Evolutionary conservation across 306 rosid genomes (phyloP), one percentile per base, ranked within the genome.

Genomic region (Cicer chorassanicum): DNA sequence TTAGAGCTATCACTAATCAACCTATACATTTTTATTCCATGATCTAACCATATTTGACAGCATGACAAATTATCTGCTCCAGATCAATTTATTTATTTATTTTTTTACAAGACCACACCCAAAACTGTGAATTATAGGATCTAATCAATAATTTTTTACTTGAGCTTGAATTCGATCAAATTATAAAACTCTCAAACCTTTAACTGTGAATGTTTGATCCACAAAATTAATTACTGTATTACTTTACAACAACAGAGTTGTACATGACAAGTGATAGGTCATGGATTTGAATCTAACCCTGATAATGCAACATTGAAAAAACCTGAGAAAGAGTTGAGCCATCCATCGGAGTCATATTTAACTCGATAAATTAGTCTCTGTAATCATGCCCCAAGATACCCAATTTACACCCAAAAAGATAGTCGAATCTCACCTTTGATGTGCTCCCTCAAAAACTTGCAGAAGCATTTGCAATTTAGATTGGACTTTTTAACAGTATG

Each of bases 41-140:
- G 14, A 51, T 65, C 65, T 14, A 65, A 66, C 56, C 40, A 14
- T 67, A 24, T 43, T 18, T 24, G 4, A 59, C 70, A 48, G 49
- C 15, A 53, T 65, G 21, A 55, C 11, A 51, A 24, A 51, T 63
- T 11, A 51, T 43, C 10, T 14, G 59, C 57, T 49, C 14, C 34
- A 7, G 15, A 14, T 62, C 49, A 1, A 78, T 60, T 48, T 38
- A 39, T 78, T 45, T 14, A 34, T 2, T 24, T 19, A 55, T 0
- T 36, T 34, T 14, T 53, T 60, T 48, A 48, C 16, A 48, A 5
- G 2, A 48, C 16, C 6, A 1, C 53, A 6, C 6, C 18, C 54
- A 29, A 29, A 29, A 29, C 5, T 29, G 36, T 29, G 36, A 29
- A 29, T 29, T 29, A 29, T 29, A 29, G 36, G 5, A 29, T 29